These are phyloP conservation scores for Lanmaoa pseudosensibilis DNA, from an alignment of 768 basidiomycete genomes.

Conservation along the genomic window DNA sequence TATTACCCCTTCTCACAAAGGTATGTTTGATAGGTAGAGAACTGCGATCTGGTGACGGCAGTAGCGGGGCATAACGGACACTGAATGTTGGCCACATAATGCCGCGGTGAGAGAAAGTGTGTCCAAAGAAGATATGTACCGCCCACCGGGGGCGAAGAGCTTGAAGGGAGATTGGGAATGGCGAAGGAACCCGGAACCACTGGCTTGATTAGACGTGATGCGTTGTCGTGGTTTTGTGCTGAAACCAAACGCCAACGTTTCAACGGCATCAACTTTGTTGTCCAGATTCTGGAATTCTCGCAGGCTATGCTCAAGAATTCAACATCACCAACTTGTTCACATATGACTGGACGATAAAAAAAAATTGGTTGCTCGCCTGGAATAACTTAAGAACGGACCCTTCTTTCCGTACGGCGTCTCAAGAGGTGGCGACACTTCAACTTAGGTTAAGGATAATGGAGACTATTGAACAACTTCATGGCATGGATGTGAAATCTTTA, in stretches of 20 bases:
- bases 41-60: slow-evolving; percentile 5
- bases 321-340: no score
- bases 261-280: background rate
- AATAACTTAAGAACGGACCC: no score
- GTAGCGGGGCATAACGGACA: slow-evolving; percentile 13
- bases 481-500: no score
- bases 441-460: no score
- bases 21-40: slow-evolving; percentile 6
- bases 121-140: background rate
- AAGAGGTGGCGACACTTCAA: no score
- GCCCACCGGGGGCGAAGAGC: slow-evolving; percentile 10
- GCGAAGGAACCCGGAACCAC: background rate
- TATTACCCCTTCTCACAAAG: slow-evolving; percentile 4
- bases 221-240: background rate
- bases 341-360: background rate
- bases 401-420: no score
- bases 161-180: background rate
- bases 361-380: background rate
- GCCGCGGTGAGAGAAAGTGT: background rate
- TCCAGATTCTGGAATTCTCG: background rate
- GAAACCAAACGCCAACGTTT: background rate
- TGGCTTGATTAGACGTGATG: background rate
- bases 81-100: slow-evolving; percentile 18
- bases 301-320: background rate
- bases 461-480: no score